Conservation (phyloP, 2,329 filamentous ascomycete species). For the Triangularia verruculosa region DNA sequence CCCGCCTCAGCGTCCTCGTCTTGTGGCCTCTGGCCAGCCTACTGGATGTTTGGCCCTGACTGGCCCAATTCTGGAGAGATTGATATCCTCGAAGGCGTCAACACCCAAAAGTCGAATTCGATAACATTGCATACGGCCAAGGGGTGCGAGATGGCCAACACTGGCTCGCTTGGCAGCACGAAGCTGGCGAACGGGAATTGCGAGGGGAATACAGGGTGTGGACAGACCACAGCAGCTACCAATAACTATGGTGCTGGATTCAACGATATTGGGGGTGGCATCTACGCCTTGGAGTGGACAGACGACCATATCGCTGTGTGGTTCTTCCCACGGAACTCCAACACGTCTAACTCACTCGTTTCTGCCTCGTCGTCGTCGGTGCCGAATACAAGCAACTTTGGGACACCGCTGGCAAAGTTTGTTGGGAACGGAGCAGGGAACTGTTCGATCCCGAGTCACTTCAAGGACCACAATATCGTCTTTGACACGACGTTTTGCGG, state of each 20-base stretch:
- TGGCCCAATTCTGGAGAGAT: conserved; percentile 74
- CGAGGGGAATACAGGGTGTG: conserved; percentile 50
- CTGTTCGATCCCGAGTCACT: conserved; percentile 70
- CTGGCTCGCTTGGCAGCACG: conserved; percentile 45
- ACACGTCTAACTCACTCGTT: conserved; percentile 25
- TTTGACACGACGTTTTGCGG: conserved; percentile 87
- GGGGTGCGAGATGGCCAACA: conserved; percentile 56
- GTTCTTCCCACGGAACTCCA: conserved; percentile 67
- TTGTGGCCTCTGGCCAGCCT: conserved; percentile 76
- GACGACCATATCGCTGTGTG: conserved; percentile 68
- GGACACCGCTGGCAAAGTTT: conserved; percentile 66
- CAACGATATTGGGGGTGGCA: conserved; percentile 65
- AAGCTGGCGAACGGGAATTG: conserved; percentile 42
- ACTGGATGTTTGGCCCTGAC: conserved; percentile 63
- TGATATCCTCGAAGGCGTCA: conserved; percentile 78
- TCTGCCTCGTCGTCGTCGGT: not conserved
- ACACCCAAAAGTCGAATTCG: conserved; percentile 55
- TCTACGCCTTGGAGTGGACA: conserved; percentile 78
- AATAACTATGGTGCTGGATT: conserved; percentile 65
- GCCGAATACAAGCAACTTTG: conserved; percentile 63
- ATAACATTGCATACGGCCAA: conserved; percentile 66
- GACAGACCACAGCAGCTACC: conserved; percentile 48
- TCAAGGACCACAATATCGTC: conserved; percentile 71
- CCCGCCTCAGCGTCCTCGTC: conserved; percentile 51
- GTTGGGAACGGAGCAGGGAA: conserved; percentile 50